Evolutionary conservation across 805 yeast species (phyloP), one percentile per base, ranked within the genome.

Genomic region (Yarrowia sp.): DNA sequence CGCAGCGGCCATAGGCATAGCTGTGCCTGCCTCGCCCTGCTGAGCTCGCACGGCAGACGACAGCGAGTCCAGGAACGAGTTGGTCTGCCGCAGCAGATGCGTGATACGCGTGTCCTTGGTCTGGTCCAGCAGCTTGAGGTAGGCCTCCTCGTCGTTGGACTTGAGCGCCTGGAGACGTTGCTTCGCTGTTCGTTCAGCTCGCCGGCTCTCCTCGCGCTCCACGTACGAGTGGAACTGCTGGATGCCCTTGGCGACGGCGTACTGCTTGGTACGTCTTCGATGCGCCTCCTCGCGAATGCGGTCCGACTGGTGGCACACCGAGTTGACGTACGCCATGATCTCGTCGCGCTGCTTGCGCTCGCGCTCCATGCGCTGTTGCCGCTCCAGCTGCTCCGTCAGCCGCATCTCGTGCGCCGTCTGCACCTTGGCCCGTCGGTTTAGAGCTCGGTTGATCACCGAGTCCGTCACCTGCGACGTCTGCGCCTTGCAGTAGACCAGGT

Each of bases 71-170:
- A 93, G 84, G 77, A 94, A 93, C 29, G 87, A 80, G 73, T 93
- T 91, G 10, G 99, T 93, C 77, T 93, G 98, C 66, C 81, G 86
- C 73, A 93, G 84, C 69, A 93, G 78, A 73, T 93, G 98, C 0
- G 98, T 94, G 72, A 93, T 92, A 81, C 99, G 89, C 1, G 97
- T 93, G 76, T 93, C 99, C 74, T 93, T 93, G 13, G 99, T 92
- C 74, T 94, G 97, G 72, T 93, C 97, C 66, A 93, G 83, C 69
- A 93, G 81, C 73, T 93, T 94, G 77, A 94, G 81, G 76, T 93
- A 93, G 0, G 98, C 98, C 74, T 93, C 99, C 75, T 94, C 99
- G 76, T 93, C 98, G 74, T 93, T 94, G 61, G 96, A 88, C 68
- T 90, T 89, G 80, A 94, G 83, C 8, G 98, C 98, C 76, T 89